Conservation (phyloP, 1,284 basidiomycete species). For the Chiua sp. region DNA sequence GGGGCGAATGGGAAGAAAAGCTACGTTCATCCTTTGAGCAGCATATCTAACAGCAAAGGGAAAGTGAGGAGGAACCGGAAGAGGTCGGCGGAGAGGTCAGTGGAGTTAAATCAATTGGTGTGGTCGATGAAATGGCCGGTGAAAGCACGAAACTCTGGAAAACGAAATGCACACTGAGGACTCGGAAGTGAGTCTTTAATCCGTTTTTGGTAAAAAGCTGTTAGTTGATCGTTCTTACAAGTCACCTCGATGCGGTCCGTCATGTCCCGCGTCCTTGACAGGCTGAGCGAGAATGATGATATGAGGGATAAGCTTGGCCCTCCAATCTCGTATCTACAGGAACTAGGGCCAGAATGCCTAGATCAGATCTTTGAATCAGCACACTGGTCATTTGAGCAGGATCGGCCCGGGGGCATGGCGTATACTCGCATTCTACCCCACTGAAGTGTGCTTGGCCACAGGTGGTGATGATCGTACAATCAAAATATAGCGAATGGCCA, state of each 20-base stretch:
- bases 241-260: constrained; percentile 94
- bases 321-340: constrained; percentile 90
- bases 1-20: constrained; percentile 83
- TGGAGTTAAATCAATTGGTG: constrained; percentile 63
- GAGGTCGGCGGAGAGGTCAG: constrained; percentile 62
- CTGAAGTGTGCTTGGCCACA: constrained; percentile 83
- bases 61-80: constrained; percentile 59
- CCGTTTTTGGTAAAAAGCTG: background rate
- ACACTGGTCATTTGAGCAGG: constrained; percentile 84
- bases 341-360: constrained; percentile 82
- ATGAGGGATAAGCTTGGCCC: constrained; percentile 81
- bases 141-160: constrained; percentile 83
- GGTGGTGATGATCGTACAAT: constrained; percentile 96
- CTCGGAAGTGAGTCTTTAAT: constrained; percentile 74
- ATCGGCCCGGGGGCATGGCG: too few relatives aligned
- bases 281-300: constrained; percentile 80
- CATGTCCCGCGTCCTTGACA: constrained; percentile 42
- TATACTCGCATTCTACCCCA: constrained; percentile 87
- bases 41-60: constrained; percentile 53
- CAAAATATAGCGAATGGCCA: constrained; percentile 95
- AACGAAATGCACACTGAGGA: constrained; percentile 79
- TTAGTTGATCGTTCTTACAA: constrained; percentile 40
- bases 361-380: constrained; percentile 81
- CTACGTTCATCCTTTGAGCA: constrained; percentile 64
- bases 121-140: constrained; percentile 66